These are phyloP conservation scores for Phytophthora citrophthora DNA, from an alignment of 352 stramenopile genomes.

Conservation along the genomic window DNA sequence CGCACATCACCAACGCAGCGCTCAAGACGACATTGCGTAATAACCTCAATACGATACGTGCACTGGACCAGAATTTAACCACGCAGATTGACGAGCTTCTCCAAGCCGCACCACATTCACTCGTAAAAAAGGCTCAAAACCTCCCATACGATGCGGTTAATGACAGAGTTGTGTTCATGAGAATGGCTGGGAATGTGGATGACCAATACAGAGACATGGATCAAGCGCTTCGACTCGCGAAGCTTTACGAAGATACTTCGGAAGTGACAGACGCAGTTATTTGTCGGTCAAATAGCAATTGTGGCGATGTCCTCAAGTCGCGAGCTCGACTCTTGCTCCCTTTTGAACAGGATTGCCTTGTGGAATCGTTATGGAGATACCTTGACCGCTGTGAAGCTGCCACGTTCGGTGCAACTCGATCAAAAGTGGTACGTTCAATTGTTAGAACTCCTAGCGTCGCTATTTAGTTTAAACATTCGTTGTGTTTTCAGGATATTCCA, in stretches of 20 bases:
- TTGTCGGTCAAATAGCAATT: background rate
- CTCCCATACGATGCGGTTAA: background rate
- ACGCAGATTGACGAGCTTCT: background rate
- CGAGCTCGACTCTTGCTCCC: background rate
- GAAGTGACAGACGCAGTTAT: background rate
- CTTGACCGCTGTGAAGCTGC: background rate
- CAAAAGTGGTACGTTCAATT: background rate
- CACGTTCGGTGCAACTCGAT: background rate
- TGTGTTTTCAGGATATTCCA: background rate
- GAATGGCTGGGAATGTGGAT: background rate
- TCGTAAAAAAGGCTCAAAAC: background rate
- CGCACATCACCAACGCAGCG: background rate
- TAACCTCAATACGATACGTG: background rate
- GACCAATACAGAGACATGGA: constrained; percentile 2
- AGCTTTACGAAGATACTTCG: background rate
- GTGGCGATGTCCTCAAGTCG: background rate
- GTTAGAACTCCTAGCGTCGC: background rate
- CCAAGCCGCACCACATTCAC: background rate
- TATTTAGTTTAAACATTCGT: no score
- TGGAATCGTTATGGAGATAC: background rate
- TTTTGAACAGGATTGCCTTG: background rate
- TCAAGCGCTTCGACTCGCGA: background rate
- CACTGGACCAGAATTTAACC: constrained; percentile 6
- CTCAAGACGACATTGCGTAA: constrained; percentile 3
- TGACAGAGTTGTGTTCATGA: background rate